A percentile compares a stretch with the other conserved stretches of the same genome.
phyloP scores from a whole-genome alignment of 495 filamentous ascomycete species.

The Daldinia bambusicola region DNA sequence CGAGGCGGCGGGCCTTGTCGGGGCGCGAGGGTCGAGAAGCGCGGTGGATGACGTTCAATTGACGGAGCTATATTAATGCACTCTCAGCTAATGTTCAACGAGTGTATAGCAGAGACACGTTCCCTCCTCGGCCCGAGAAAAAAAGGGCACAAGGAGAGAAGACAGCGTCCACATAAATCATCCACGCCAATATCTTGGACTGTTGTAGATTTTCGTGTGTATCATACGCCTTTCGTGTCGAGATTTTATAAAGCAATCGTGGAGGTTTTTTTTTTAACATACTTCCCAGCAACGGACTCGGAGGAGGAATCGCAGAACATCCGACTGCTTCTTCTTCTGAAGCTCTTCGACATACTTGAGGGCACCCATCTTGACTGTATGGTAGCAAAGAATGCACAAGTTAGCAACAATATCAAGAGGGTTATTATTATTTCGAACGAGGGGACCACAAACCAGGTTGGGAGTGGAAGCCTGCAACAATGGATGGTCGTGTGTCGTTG shows the following conservation, averaged over 20 bases:
- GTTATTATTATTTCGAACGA: neutral
- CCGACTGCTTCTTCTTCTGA: slow-evolving; percentile 99
- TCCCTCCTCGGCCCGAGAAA: slow-evolving; percentile 29
- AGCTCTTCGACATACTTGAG: slow-evolving; percentile 99
- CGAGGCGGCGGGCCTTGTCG: slow-evolving; percentile 99
- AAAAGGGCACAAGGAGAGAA: slow-evolving; percentile 35
- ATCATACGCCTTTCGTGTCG: slow-evolving; percentile 44
- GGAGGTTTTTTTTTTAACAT: slow-evolving; percentile 69
- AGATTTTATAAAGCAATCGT: slow-evolving; percentile 21
- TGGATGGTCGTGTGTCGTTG: slow-evolving; percentile 50
- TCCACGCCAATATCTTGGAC: slow-evolving; percentile 44
- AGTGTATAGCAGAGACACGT: slow-evolving; percentile 87
- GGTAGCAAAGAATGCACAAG: slow-evolving; percentile 3
- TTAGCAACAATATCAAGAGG: slow-evolving; percentile 39
- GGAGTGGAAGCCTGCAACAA: slow-evolving; percentile 49
- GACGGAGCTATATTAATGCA: slow-evolving; percentile 99
- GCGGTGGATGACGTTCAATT: slow-evolving; percentile 98
- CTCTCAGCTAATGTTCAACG: slow-evolving; percentile 99
- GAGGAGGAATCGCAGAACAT: slow-evolving; percentile 98
- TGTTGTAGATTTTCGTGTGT: slow-evolving; percentile 46
- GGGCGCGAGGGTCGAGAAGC: slow-evolving; percentile 97
- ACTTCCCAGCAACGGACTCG: slow-evolving; percentile 99
- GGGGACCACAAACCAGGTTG: slow-evolving; percentile 48
- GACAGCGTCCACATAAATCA: slow-evolving; percentile 50
- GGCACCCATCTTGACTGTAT: slow-evolving; percentile 79